Base-by-base conservation (phyloP, 495 filamentous ascomycete species). In the Chaetomidium leptoderma region DNA sequence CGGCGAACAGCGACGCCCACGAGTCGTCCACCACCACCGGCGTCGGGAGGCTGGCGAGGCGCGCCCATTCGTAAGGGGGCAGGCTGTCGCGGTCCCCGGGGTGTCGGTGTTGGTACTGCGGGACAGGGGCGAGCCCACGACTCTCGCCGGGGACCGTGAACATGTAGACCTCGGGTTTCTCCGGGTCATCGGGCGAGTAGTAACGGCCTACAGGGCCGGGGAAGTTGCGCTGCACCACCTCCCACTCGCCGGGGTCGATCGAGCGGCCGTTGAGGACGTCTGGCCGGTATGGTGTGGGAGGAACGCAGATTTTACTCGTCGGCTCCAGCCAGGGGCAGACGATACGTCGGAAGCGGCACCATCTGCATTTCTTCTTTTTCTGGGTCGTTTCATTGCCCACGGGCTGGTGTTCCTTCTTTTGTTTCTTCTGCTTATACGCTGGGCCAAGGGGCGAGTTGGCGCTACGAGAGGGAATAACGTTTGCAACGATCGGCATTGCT, bases 31-130 rank as follows among this genome's bases (percentile, higher is more conserved):
- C 17, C 8, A 35, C 29, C 19, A 47, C 44, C 7, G 44, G 44
- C 24, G 27, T 29, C n/a, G n/a, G n/a, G n/a, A 42, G 39, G 39
- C 19, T 30, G 4, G 44, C n/a, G 26, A 47, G 27, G 9, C 44
- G 44, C 13, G 44, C 44, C 45, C 45, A 48, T 13, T 48, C 27
- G 45, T 48, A 48, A 2, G 45, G 45, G 14, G 45, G 45, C 6
- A 17, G 45, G 45, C 10, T 30, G 26, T 7, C 14, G 16, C 21
- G 27, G 45, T 33, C 27, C n/a, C n/a, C n/a, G n/a, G n/a, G n/a
- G 27, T 19, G n/a, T 16, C 29, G 45, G 6, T 32, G 45, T 13
- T 48, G 45, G 27, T 33, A 32, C 45, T 32, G 45, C 0, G 45
- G 27, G 6, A 48, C n/a, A 9, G 45, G 26, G 3, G n/a, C 27